phyloP scores from a whole-genome alignment of 495 filamentous ascomycete species.

The Tuber microsphaerosporum region DNA sequence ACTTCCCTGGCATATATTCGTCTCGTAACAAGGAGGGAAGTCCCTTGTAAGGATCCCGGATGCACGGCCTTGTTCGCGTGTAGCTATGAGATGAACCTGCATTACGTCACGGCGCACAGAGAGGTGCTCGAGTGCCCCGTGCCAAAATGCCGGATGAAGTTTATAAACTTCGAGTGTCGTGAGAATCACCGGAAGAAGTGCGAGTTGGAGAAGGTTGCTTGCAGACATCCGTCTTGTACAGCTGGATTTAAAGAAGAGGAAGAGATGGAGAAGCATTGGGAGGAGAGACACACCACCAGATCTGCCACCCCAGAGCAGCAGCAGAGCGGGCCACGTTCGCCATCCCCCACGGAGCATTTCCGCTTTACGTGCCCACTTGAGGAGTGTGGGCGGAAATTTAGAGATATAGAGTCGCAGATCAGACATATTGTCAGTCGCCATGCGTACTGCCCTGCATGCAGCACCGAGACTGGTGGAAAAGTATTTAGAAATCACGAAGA shows the following conservation, averaged over 20 bases:
- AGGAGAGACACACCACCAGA: constrained; percentile 10
- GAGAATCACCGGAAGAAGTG: constrained; percentile 25
- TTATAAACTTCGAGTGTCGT: constrained; percentile 20
- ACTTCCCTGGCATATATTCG: constrained; percentile 12
- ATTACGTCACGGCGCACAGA: constrained; percentile 20
- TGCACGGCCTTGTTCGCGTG: constrained; percentile 21
- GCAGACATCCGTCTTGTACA: constrained; percentile 11
- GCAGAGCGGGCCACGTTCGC: background rate
- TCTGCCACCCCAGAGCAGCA: constrained; percentile 13
- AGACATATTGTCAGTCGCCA: constrained; percentile 22
- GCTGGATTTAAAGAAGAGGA: constrained; percentile 18
- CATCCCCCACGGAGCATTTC: constrained; percentile 13
- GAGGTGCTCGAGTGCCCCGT: constrained; percentile 19
- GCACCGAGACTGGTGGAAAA: constrained; percentile 11
- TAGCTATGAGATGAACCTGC: constrained; percentile 24
- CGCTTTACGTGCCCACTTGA: constrained; percentile 13
- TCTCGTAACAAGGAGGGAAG: constrained; percentile 15
- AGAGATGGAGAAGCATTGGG: constrained; percentile 24
- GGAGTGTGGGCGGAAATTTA: constrained; percentile 19
- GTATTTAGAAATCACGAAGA: constrained; percentile 24
- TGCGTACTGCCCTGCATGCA: constrained; percentile 27
- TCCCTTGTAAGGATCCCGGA: constrained; percentile 13
- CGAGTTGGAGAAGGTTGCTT: constrained; percentile 7
- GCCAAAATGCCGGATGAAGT: constrained; percentile 15
- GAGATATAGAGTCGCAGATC: constrained; percentile 18